Base-by-base conservation (phyloP, 2,329 filamentous ascomycete species). In the Sphaerulina vaccinii region DNA sequence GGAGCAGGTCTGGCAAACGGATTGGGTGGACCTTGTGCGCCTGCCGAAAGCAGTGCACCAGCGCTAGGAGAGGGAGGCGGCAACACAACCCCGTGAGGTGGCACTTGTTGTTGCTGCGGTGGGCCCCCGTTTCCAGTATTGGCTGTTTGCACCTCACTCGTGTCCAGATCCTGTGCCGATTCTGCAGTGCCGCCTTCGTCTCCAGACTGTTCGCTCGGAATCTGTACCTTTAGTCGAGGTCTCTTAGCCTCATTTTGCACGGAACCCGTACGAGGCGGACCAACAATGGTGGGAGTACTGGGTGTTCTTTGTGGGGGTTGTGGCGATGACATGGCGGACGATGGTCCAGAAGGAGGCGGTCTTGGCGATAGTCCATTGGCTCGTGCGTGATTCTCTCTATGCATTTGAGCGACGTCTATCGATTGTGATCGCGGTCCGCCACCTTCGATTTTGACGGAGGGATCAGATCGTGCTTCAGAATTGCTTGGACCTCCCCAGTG, bases 31-130 rank as follows among this genome's bases (percentile, higher is more conserved):
- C 93, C 93, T 32, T 86, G 87, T 7, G 93, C 92, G 35, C 93
- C 93, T 0, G 93, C 93, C 41, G 90, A 96, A 49, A 96, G 77
- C 5, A 97, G 77, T 2, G 90, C 84, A 18, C 87, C 87, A 2
- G 90, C 88, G 23, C 90, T 95, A 0, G 93, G 92, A 1, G 93
- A 96, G 0, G 93, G 93, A 6, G 92, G 92, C 15, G 93, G 93
- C 5, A 99, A 78, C 2, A 96, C 89, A 16, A 95, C 85, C 15
- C 84, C 82, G 48, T 57, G 60, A 22, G 43, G 35, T 5, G 79
- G 62, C 79, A 52, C 51, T 29, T 41, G 52, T 29, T 41, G 52
- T 22, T 57, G 83, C 39, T 83, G 72, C 43, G 27, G 27, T 10
- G 27, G 27, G 80, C 78, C 70, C 21, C 57, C 67, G 74, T 18